phyloP scores from a whole-genome alignment of 2,329 filamentous ascomycete species.

The Tympanopsis confertula region DNA sequence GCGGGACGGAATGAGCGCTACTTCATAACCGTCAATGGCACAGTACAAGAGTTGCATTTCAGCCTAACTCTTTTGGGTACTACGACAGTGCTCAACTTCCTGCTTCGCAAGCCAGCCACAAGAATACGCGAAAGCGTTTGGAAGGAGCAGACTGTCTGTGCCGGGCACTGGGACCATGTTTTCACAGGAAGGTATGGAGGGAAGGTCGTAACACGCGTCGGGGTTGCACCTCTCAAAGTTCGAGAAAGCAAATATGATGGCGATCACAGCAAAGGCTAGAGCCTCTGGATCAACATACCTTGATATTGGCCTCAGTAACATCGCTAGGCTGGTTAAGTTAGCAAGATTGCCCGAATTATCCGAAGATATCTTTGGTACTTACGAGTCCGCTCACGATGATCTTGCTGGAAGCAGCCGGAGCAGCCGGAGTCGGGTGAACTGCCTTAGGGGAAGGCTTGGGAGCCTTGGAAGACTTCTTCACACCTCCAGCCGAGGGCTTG shows the following conservation, averaged over 20 bases:
- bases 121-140: not conserved
- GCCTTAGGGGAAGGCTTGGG: conserved; percentile 28
- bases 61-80: too few species aligned
- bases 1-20: too few species aligned
- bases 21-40: too few species aligned
- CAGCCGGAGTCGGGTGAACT: conserved; percentile 21
- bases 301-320: conserved; percentile 58
- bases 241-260: not conserved
- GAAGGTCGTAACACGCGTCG: not conserved
- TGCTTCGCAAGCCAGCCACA: not conserved
- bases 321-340: conserved; percentile 40
- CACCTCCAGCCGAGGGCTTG: not conserved
- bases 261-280: not conserved
- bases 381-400: conserved; percentile 63
- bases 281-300: conserved; percentile 57
- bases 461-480: conserved; percentile 20
- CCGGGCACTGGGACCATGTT: not conserved
- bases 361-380: conserved; percentile 18
- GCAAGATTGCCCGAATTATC: too few species aligned
- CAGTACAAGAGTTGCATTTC: too few species aligned
- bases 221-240: not conserved
- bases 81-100: not conserved
- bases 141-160: conserved; percentile 1
- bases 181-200: not conserved
- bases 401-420: conserved; percentile 44